Percentiles rank a stretch among this genome's conserved stretches.
Evolutionary conservation across 192 early-diverging fungal genomes (phyloP).

Genomic region (Backusella luteola): DNA sequence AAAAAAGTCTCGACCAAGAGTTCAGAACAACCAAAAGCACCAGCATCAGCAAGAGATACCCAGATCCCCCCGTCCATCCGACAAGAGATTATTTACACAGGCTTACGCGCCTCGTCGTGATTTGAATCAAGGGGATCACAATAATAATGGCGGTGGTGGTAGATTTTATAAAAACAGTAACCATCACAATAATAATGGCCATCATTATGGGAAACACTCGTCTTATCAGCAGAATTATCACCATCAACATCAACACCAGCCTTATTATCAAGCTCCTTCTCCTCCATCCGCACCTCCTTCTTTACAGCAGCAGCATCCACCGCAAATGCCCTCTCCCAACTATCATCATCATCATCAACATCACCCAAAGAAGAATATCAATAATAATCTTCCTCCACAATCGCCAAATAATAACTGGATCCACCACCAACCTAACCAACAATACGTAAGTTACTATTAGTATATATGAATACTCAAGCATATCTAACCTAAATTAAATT

Average conservation of each 20-base stretch:
- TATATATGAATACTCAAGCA: not conserved
- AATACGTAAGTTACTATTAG: not conserved
- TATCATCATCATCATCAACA: conserved; percentile 15
- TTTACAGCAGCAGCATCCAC: conserved; percentile 30
- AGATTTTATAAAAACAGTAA: not conserved
- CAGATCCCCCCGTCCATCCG: conserved; percentile 32
- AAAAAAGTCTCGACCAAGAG: not conserved
- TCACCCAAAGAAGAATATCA: conserved; percentile 21
- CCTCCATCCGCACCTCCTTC: not conserved
- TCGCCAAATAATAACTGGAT: conserved; percentile 3
- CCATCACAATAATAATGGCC: not conserved
- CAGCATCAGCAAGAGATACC: conserved; percentile 21
- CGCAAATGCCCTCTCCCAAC: not conserved
- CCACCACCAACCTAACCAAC: not conserved
- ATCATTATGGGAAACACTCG: not conserved
- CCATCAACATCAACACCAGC: not conserved
- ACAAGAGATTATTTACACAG: conserved; percentile 34
- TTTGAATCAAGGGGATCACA: conserved; percentile 12
- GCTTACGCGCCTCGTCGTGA: conserved; percentile 21
- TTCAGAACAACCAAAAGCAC: not conserved
- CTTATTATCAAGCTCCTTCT: conserved; percentile 1
- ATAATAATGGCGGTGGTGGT: not conserved
- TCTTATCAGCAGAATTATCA: not conserved
- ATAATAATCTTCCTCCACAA: conserved; percentile 10
- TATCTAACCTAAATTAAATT: not conserved